phyloP scores from a whole-genome alignment of 169 alveolate genomes.

The Plasmodium cynomolgi region DNA sequence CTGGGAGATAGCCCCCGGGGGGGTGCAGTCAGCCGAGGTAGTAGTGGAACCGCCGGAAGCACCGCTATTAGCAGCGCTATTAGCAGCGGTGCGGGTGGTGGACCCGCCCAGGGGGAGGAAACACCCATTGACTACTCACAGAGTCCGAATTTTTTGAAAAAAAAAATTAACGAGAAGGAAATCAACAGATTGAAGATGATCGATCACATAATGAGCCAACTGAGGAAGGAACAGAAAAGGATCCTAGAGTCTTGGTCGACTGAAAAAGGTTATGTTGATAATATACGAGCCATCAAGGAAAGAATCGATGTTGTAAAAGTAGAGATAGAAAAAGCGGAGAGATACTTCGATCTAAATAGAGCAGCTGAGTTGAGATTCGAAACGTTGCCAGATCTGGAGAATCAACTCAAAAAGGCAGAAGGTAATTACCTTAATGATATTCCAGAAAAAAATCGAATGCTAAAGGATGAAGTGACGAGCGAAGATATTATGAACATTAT shows the following conservation, averaged over 20 bases:
- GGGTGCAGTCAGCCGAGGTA: too few species aligned
- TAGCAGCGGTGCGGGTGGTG: neutral
- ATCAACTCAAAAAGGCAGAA: constrained; percentile 81
- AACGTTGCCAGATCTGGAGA: constrained; percentile 89
- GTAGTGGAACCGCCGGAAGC: too few species aligned
- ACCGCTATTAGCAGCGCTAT: constrained; percentile 19
- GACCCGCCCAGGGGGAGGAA: neutral
- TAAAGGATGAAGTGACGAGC: constrained; percentile 88
- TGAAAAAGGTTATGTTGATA: constrained; percentile 87
- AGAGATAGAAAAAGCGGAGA: constrained; percentile 88
- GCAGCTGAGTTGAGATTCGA: constrained; percentile 92
- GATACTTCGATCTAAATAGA: constrained; percentile 86
- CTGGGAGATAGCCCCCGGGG: constrained; percentile 72
- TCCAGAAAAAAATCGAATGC: constrained; percentile 76
- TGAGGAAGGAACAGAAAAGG: constrained; percentile 76
- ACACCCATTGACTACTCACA: constrained; percentile 13
- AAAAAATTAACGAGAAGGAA: constrained; percentile 62
- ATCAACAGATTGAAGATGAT: constrained; percentile 72
- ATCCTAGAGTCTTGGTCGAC: constrained; percentile 82
- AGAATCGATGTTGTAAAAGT: constrained; percentile 87
- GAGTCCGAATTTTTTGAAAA: constrained; percentile 25
- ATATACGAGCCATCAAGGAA: constrained; percentile 84
- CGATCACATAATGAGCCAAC: constrained; percentile 73
- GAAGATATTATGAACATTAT: constrained; percentile 90
- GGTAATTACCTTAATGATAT: constrained; percentile 79